Evolutionary conservation across 768 basidiomycete genomes (phyloP), one percentile per base, ranked within the genome.

Genomic region (Rhodotorula taiwanensis): DNA sequence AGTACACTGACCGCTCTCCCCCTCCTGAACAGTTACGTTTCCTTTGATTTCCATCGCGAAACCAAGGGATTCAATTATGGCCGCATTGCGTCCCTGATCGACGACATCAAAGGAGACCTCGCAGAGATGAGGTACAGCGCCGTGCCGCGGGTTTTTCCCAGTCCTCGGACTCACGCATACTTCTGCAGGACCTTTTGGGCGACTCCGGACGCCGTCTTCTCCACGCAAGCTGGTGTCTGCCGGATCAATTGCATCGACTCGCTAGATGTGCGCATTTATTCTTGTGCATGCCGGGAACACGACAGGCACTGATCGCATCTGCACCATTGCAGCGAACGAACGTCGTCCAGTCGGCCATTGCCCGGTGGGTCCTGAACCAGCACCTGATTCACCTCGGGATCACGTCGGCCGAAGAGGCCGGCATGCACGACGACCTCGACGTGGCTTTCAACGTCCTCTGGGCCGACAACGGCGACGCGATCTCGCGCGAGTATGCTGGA

Each of bases 401-500:
- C 52, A 83, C 84, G 60, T 82, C 81, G 57, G 48, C 91, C 73
- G 77, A 89, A 15, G 82, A 86, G 30, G 85, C 84, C 9, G 80
- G 81, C 66, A 52, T 80, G 81, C 63, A 79, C 81, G 44, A 61
- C 47, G 85, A 83, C 52, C 81, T 83, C 58, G 89, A 94, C 70
- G 69, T 82, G 23, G 81, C 83, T 23, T 89, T 93, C 74, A 93
- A 89, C 67, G 83, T 88, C 88, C 88, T 90, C 23, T 99, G 95
- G 95, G 95, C 95, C 4, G 95, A 98, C 73, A 98, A 98, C 70
- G 95, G 95, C 0, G 95, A 99, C 74, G 87, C 89, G 9, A 88
- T 95, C 62, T 92, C 88, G 74, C 81, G 64, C 31, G 87, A 55
- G 54, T 75, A 75, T 72, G 89, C 95, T 49, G 94, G 95, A 27